Conservation (phyloP, 2,329 filamentous ascomycete species). For the Monosporascus sp. region DNA sequence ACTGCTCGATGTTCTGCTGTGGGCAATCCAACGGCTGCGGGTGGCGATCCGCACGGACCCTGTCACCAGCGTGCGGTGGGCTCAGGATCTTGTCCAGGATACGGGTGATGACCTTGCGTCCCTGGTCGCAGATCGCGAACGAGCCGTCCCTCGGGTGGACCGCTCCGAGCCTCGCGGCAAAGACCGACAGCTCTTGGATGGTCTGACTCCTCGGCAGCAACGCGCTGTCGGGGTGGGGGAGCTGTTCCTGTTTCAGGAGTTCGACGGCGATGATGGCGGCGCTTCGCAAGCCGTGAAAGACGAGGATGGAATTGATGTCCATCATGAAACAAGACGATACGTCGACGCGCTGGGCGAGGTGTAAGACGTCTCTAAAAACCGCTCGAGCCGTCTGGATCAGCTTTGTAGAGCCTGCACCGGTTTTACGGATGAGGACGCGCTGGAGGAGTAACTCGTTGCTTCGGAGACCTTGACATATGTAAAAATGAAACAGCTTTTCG, state of each 20-base stretch:
- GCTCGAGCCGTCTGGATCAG: slow-evolving; percentile 24
- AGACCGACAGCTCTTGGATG: slow-evolving; percentile 31
- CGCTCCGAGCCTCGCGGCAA: slow-evolving; percentile 27
- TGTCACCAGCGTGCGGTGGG: slow-evolving; percentile 16
- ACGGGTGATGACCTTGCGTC: slow-evolving; percentile 28
- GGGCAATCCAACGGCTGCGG: slow-evolving; percentile 8
- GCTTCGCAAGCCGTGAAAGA: slow-evolving; percentile 27
- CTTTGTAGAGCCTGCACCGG: slow-evolving; percentile 26
- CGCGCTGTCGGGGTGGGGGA: slow-evolving; percentile 28
- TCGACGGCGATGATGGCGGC: slow-evolving; percentile 31
- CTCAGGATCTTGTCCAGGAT: slow-evolving; percentile 31
- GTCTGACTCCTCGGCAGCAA: slow-evolving; percentile 29
- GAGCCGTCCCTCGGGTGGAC: slow-evolving; percentile 26
- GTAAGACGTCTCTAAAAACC: slow-evolving; percentile 29
- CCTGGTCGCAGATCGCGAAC: slow-evolving; percentile 27
- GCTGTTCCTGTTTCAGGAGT: slow-evolving; percentile 30
- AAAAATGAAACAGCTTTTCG: slow-evolving; percentile 20
- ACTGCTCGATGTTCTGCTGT: slow-evolving; percentile 8
- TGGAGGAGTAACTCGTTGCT: slow-evolving; percentile 28
- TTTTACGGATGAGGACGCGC: slow-evolving; percentile 28
- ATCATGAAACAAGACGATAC: slow-evolving; percentile 22
- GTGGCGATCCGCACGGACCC: slow-evolving; percentile 3
- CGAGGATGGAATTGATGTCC: slow-evolving; percentile 24
- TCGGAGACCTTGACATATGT: slow-evolving; percentile 18
- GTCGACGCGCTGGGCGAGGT: slow-evolving; percentile 26